phyloP scores from a whole-genome alignment of 805 yeast genomes.

The Candida dajiaensis region DNA sequence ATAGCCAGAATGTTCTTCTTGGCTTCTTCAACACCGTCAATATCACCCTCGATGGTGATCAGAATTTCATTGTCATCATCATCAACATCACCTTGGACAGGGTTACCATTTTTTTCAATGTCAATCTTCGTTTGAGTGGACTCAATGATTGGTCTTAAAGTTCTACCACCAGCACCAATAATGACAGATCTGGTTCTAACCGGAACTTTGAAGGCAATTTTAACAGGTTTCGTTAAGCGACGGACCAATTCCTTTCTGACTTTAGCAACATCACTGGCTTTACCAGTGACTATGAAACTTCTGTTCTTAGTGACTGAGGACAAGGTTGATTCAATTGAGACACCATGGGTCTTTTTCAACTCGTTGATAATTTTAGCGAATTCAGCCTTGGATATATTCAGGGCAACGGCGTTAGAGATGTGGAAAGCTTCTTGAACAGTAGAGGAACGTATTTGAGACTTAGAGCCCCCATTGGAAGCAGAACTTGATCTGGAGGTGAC shows the following conservation, averaged over 20 bases:
- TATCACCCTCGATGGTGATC: constrained; percentile 75
- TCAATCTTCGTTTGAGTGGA: constrained; percentile 65
- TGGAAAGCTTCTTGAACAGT: constrained; percentile 76
- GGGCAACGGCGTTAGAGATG: constrained; percentile 62
- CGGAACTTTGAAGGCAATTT: constrained; percentile 59
- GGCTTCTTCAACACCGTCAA: constrained; percentile 75
- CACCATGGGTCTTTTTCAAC: constrained; percentile 53
- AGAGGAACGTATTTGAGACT: constrained; percentile 35
- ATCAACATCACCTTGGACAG: constrained; percentile 44
- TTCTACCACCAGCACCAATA: constrained; percentile 84
- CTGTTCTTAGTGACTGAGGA: constrained; percentile 71
- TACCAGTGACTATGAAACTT: constrained; percentile 79
- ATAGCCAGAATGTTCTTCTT: constrained; percentile 62
- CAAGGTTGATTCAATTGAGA: constrained; percentile 77
- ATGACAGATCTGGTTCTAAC: constrained; percentile 68
- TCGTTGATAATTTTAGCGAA: constrained; percentile 59
- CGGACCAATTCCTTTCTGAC: constrained; percentile 76
- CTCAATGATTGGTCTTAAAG: constrained; percentile 71
- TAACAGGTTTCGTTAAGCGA: constrained; percentile 71
- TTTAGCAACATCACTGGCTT: constrained; percentile 51
- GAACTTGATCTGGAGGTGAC: constrained; percentile 8
- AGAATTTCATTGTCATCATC: constrained; percentile 52
- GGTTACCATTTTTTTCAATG: constrained; percentile 42
- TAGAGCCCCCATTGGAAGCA: constrained; percentile 27
- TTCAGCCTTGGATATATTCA: constrained; percentile 57